These are phyloP conservation scores for Macroventuria anomochaeta DNA, from an alignment of 2,329 filamentous ascomycete species.

Conservation along the genomic window DNA sequence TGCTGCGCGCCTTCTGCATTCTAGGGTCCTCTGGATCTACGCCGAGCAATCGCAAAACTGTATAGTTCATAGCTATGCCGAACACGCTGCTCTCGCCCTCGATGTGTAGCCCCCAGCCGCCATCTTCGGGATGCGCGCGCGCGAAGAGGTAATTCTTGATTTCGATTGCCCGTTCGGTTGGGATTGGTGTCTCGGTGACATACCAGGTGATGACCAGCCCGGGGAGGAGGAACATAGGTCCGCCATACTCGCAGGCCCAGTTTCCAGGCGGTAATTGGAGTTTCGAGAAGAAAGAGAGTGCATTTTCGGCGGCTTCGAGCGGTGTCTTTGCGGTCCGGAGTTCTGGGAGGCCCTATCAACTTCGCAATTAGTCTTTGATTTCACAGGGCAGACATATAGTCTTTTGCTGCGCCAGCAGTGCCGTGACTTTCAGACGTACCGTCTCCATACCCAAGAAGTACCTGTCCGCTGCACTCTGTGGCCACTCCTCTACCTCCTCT, in stretches of 20 bases:
- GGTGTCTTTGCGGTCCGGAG: slow-evolving; percentile 75
- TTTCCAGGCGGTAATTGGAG: slow-evolving; percentile 88
- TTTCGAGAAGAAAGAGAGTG: slow-evolving; percentile 84
- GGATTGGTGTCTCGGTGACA: slow-evolving; percentile 85
- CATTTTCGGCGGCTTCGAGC: slow-evolving; percentile 80
- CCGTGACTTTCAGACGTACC: slow-evolving; percentile 56
- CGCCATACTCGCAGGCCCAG: slow-evolving; percentile 97
- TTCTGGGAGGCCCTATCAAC: slow-evolving; percentile 70
- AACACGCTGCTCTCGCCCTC: slow-evolving; percentile 93
- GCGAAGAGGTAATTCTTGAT: slow-evolving; percentile 93
- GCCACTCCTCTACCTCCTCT: slow-evolving; percentile 76
- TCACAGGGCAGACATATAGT: background rate
- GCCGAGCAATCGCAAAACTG: slow-evolving; percentile 78
- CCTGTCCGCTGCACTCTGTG: slow-evolving; percentile 87
- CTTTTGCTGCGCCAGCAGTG: background rate
- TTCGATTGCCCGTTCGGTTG: slow-evolving; percentile 79
- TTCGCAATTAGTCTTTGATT: background rate
- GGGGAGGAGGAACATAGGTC: slow-evolving; percentile 93
- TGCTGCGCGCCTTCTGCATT: slow-evolving; percentile 83
- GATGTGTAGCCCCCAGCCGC: slow-evolving; percentile 97
- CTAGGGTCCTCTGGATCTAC: slow-evolving; percentile 81
- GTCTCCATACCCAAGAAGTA: slow-evolving; percentile 82
- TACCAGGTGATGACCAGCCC: slow-evolving; percentile 87
- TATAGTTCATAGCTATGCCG: slow-evolving; percentile 89
- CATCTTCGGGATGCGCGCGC: slow-evolving; percentile 82